Evolutionary conservation across 768 basidiomycete genomes (phyloP), one percentile per base, ranked within the genome.

Genomic region (Boletales sp.): DNA sequence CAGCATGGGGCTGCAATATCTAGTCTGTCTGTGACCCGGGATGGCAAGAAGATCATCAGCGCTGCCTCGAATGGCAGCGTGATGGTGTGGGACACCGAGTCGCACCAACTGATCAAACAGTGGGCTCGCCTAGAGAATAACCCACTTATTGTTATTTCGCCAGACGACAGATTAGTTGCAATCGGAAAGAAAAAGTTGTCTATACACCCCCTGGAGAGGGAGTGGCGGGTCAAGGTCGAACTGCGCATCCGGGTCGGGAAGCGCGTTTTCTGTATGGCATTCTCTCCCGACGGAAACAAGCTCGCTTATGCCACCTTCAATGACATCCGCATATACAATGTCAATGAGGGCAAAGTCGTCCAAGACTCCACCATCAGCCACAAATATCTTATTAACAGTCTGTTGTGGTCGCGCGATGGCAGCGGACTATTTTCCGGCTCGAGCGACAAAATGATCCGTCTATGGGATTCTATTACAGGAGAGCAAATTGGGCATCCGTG

Each of bases 391-490:
- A 19, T 39, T 41, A 9, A 13, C 12, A 28, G 19, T 25, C 4
- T 56, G 13, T 5, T 42, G 14, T 56, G 55, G 51, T 46, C 55
- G 14, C 41, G 15, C 3, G 55, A 28, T 28, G 25, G 53, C 33
- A 51, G 48, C 7, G 41, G 11, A 7, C 48, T 56, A 30, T 47
- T 49, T 35, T 46, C 37, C 5, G 19, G n/a, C 25, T 44, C 42
- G 2, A 2, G 11, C 15, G 25, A 41, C 15, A 25, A 13, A 8
- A 33, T 17, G 8, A 44, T 44, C 12, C 34, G 43, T 7, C 21
- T 18, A 13, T 52, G 50, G 47, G 25, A 38, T 10, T 11, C 30
- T 4, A 13, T 9, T 2, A 49, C 49, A 9, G 45, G 45, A 17
- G 21, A 32, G 4, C 34, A 12, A 34, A 13, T 15, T 15, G 34